These are phyloP conservation scores for Heritiera littoralis DNA, from an alignment of 345 rosid genomes.

Conservation along the genomic window DNA sequence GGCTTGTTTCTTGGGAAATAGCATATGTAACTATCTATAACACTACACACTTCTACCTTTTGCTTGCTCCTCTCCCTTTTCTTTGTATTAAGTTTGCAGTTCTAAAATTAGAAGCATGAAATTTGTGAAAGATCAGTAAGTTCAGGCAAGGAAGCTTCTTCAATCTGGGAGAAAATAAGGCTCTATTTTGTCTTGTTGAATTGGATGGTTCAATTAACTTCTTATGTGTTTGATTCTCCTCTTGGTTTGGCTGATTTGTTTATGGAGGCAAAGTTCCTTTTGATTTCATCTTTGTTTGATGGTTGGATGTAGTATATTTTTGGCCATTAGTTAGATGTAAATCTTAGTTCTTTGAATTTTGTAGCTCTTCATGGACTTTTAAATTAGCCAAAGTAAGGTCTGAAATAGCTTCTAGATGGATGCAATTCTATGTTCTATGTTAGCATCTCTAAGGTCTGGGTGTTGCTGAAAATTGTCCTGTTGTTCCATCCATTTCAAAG, in stretches of 20 bases:
- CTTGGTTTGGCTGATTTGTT: background rate
- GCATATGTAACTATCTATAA: background rate
- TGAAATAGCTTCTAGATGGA: background rate
- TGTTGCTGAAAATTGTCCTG: background rate
- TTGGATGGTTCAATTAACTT: background rate
- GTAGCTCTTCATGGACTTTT: background rate
- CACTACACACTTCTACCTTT: background rate
- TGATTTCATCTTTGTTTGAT: background rate
- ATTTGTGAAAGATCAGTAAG: background rate
- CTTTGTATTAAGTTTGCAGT: background rate
- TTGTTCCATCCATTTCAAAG: background rate
- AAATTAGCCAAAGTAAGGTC: background rate
- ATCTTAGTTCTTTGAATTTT: background rate
- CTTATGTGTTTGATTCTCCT: background rate
- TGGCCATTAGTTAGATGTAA: background rate
- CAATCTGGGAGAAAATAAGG: slow-evolving; percentile 1
- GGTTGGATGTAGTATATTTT: no score
- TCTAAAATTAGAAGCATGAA: background rate
- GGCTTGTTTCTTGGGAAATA: background rate
- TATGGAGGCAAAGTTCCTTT: background rate
- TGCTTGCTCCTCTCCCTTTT: background rate
- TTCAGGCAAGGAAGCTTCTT: background rate
- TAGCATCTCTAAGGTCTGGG: background rate
- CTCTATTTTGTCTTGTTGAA: background rate
- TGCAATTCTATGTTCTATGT: background rate